Percentiles rank a stretch among this genome's conserved stretches.
Evolutionary conservation across 2,329 filamentous ascomycete genomes (phyloP).

Genomic region (Bimuria novae-zelandiae): DNA sequence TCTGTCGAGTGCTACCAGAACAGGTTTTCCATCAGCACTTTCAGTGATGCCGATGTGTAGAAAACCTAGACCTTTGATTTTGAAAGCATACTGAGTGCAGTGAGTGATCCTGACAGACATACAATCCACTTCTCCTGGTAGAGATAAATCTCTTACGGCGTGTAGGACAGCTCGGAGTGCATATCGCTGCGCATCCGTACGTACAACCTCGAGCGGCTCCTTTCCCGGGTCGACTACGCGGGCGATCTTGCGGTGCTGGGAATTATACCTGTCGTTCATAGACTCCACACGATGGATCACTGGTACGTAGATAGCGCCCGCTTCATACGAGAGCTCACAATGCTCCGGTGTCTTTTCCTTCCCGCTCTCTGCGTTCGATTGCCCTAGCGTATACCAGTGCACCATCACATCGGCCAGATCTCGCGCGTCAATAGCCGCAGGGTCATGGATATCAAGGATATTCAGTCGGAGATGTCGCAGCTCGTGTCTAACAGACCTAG

Average conservation of each 20-base stretch:
- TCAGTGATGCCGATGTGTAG: neutral
- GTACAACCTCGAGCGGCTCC: neutral
- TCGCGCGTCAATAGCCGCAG: neutral
- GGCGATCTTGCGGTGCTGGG: constrained; percentile 21
- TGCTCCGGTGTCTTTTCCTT: neutral
- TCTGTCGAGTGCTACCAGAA: neutral
- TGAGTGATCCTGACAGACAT: neutral
- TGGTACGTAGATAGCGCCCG: constrained; percentile 1
- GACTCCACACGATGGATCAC: neutral
- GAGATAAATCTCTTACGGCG: neutral
- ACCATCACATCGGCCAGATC: constrained; percentile 5
- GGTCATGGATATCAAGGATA: constrained; percentile 13
- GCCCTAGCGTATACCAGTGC: constrained; percentile 4
- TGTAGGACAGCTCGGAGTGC: constrained; percentile 6
- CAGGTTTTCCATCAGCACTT: neutral
- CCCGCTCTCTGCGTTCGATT: neutral
- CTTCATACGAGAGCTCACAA: constrained; percentile 1
- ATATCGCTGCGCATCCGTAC: constrained; percentile 14
- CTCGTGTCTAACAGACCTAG: constrained; percentile 12
- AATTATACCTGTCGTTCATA: constrained; percentile 30
- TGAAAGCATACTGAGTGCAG: constrained; percentile 1
- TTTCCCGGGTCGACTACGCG: neutral
- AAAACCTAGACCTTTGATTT: constrained; percentile 1
- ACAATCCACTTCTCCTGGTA: constrained; percentile 42
- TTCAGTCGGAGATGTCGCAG: constrained; percentile 12